These are phyloP conservation scores for Pseudotsuga menziesii DNA, from an alignment of 75 land plant species.

Conservation along the genomic window DNA sequence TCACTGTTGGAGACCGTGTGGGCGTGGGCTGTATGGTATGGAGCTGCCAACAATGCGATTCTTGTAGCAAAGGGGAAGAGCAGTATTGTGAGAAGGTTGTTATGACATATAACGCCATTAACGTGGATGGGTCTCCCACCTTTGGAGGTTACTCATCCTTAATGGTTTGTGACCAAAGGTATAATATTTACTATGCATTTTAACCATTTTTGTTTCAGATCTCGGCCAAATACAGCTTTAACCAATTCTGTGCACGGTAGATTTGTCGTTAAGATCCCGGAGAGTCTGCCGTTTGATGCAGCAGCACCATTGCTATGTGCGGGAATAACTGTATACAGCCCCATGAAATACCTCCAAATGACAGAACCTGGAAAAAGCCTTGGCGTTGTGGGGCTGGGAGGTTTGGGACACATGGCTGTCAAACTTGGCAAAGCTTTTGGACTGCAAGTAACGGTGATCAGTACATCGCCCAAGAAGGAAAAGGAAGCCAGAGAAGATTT, in stretches of 20 bases:
- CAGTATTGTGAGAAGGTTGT: constrained; percentile 53
- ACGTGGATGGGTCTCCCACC: constrained; percentile 61
- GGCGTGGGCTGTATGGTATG: constrained; percentile 70
- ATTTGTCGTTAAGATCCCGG: constrained; percentile 19
- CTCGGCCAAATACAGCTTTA: not conserved
- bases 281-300: constrained; percentile 24
- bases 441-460: constrained; percentile 46
- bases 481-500: constrained; percentile 36
- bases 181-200: not conserved
- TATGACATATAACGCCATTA: constrained; percentile 47
- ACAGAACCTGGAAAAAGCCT: constrained; percentile 23
- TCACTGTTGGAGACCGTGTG: constrained; percentile 57
- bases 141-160: constrained; percentile 68
- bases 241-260: not conserved
- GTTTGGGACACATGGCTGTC: constrained; percentile 55
- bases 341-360: constrained; percentile 29
- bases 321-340: constrained; percentile 45
- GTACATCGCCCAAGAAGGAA: constrained; percentile 41
- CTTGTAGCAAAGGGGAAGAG: constrained; percentile 41
- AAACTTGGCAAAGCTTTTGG: constrained; percentile 61
- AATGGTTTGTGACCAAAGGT: constrained; percentile 55
- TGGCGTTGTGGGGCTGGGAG: constrained; percentile 57
- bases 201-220: too few species aligned
- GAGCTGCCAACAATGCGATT: constrained; percentile 51
- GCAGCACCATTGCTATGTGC: constrained; percentile 39